Conservation (phyloP, 1,139 yeast genomes). For the Saccharomyces hybrid region DNA sequence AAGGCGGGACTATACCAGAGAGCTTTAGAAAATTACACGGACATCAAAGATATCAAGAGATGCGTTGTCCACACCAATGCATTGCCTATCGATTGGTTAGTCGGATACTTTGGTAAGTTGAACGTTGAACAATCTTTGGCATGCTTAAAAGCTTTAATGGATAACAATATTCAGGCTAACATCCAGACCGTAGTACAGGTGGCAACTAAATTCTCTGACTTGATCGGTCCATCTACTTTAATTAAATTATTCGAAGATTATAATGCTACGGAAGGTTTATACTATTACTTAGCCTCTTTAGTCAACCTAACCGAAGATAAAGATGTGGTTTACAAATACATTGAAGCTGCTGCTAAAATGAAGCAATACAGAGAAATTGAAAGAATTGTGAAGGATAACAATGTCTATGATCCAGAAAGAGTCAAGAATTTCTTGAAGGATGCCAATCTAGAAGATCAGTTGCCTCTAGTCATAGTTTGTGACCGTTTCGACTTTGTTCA, state of each 20-base stretch:
- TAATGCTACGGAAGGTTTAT: constrained; percentile 87
- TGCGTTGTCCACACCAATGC: constrained; percentile 83
- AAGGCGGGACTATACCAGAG: constrained; percentile 91
- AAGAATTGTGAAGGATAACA: constrained; percentile 90
- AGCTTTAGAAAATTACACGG: constrained; percentile 93
- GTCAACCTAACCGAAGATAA: constrained; percentile 92
- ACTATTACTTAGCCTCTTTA: constrained; percentile 86
- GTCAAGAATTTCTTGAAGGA: constrained; percentile 96
- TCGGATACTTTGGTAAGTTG: constrained; percentile 84
- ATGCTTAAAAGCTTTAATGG: constrained; percentile 79
- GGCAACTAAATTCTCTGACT: constrained; percentile 91
- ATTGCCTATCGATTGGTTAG: constrained; percentile 91
- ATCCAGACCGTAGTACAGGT: constrained; percentile 93
- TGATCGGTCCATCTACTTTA: constrained; percentile 78
- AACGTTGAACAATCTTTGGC: constrained; percentile 90
- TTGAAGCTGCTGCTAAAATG: constrained; percentile 85
- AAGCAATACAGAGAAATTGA: constrained; percentile 93
- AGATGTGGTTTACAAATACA: constrained; percentile 92
- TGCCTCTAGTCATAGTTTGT: constrained; percentile 93
- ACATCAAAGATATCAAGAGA: constrained; percentile 89
- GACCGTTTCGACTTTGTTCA: constrained; percentile 89
- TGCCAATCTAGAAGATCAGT: constrained; percentile 86
- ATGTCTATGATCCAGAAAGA: constrained; percentile 91
- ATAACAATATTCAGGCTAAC: constrained; percentile 75
- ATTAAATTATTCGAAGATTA: constrained; percentile 90